A percentile compares a stretch with the other conserved stretches of the same genome.
Evolutionary conservation across 306 rosid genomes (phyloP).

Genomic region (Gillenia trifoliata): DNA sequence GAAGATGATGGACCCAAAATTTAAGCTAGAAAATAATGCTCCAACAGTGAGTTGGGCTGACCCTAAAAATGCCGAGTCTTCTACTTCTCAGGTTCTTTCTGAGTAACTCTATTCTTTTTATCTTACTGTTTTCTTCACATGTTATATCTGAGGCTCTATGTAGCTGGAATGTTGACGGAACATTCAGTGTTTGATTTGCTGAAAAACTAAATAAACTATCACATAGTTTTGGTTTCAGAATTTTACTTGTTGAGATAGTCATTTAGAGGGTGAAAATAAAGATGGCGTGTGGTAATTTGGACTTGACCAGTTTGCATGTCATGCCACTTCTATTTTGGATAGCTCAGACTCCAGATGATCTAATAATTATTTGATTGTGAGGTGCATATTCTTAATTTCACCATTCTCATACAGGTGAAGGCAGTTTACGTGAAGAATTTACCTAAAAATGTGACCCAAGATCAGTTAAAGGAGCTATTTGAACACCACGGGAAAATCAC

Average conservation of each 20-base stretch:
- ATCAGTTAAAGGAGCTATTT: constrained; percentile 77
- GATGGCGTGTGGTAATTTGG: background rate
- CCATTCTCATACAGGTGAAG: constrained; percentile 57
- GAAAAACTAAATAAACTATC: background rate
- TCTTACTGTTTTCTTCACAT: background rate
- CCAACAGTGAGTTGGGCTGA: constrained; percentile 99
- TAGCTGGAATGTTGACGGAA: background rate
- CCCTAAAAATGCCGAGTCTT: constrained; percentile 86
- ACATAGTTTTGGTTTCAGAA: background rate
- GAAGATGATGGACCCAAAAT: constrained; percentile 81
- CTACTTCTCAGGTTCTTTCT: constrained; percentile 81
- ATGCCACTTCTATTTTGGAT: background rate
- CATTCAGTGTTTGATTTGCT: background rate
- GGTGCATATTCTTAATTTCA: background rate
- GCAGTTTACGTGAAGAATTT: constrained; percentile 90
- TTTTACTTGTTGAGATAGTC: background rate
- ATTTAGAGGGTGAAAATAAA: background rate
- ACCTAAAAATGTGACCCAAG: constrained; percentile 88
- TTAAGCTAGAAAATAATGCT: constrained; percentile 81
- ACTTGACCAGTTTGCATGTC: background rate
- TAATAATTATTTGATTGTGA: background rate
- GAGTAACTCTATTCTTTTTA: background rate
- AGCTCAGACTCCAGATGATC: background rate
- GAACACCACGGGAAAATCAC: constrained; percentile 92
- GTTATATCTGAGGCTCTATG: constrained; percentile 14